Conservation (phyloP, 768 basidiomycete genomes). For the Boletus vinaceobasis region DNA sequence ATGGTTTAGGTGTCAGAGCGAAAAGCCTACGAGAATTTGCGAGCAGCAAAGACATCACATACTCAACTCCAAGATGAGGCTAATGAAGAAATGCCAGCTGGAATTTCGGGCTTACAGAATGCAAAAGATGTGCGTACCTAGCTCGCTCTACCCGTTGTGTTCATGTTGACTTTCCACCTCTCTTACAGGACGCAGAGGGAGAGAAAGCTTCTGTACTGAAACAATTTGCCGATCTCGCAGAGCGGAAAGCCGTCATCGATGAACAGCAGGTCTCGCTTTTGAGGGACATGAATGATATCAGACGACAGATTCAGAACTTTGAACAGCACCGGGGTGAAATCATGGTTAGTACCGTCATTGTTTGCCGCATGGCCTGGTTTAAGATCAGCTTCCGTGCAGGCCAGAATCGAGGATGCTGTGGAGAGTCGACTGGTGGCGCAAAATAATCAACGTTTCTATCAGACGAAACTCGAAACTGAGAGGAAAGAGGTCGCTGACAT, state of each 20-base stretch:
- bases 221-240: conserved; percentile 48
- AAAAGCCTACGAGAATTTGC: conserved; percentile 21
- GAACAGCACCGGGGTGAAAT: conserved; percentile 41
- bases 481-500: conserved; percentile 41
- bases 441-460: conserved; percentile 44
- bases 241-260: conserved; percentile 47
- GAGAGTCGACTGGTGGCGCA: conserved; percentile 49
- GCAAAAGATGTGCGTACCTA: conserved; percentile 47
- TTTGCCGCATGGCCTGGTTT: neutral
- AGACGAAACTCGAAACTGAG: conserved; percentile 52
- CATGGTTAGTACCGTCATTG: conserved; percentile 36
- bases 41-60: conserved; percentile 36
- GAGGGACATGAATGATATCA: conserved; percentile 43
- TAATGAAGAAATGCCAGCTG: conserved; percentile 67
- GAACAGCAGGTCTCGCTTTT: conserved; percentile 42
- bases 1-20: conserved; percentile 19
- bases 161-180: conserved; percentile 1
- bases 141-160: neutral
- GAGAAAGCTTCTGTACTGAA: conserved; percentile 46
- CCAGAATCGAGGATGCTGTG: conserved; percentile 47
- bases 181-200: conserved; percentile 47
- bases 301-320: conserved; percentile 49
- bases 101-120: conserved; percentile 53
- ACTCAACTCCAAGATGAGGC: conserved; percentile 51
- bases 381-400: conserved; percentile 33